phyloP scores from a whole-genome alignment of 257 asterid species.

The Perilla frutescens region DNA sequence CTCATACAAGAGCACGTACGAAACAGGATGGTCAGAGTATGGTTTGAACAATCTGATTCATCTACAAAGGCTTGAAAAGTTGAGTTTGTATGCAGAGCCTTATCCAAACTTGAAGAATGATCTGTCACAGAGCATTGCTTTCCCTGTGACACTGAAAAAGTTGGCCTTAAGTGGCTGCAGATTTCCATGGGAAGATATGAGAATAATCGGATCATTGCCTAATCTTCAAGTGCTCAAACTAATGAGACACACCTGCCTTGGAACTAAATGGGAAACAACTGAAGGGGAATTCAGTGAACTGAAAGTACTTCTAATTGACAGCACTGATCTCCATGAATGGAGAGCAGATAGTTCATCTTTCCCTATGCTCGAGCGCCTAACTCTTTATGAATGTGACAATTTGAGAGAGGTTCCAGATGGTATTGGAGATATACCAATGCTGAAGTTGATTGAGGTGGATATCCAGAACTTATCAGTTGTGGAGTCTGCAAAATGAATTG shows the following conservation, averaged over 20 bases:
- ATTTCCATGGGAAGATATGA: slow-evolving; percentile 24
- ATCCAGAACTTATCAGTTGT: neutral
- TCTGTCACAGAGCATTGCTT: no score
- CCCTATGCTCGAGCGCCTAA: no score
- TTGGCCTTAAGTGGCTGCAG: slow-evolving; percentile 27
- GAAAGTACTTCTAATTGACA: neutral
- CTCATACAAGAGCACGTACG: neutral
- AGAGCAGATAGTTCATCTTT: neutral
- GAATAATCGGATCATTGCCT: no score
- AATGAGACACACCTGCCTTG: no score
- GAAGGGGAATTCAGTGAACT: no score
- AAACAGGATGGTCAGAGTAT: slow-evolving; percentile 14
- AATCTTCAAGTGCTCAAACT: no score
- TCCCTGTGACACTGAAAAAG: neutral
- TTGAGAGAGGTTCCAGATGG: slow-evolving; percentile 25
- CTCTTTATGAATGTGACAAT: no score
- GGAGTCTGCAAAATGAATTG: neutral
- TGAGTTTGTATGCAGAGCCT: no score
- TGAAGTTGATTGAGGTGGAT: slow-evolving; percentile 12
- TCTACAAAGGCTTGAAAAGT: neutral
- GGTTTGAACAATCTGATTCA: slow-evolving; percentile 2
- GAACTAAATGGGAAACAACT: no score
- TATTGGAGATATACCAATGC: slow-evolving; percentile 31
- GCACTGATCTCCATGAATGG: slow-evolving; percentile 3
- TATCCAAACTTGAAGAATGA: no score